These are phyloP conservation scores for Hura crepitans DNA, from an alignment of 441 rosid genomes.

Conservation along the genomic window DNA sequence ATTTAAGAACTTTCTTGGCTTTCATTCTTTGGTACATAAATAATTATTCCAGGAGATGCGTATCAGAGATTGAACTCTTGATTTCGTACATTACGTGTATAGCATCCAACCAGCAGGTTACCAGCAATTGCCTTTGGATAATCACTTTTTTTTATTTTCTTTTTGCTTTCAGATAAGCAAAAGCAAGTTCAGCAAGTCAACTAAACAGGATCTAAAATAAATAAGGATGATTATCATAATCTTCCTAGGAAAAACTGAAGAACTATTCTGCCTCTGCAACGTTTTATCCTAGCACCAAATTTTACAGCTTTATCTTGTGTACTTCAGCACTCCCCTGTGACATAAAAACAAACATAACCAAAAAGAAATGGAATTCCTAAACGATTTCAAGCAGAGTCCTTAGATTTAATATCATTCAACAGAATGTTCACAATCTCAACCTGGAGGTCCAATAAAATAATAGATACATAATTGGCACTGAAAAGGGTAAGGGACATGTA, in stretches of 20 bases:
- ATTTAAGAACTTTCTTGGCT: neutral
- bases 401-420: conserved; percentile 39
- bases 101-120: too few species aligned
- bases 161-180: neutral
- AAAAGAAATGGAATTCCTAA: too few species aligned
- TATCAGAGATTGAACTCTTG: too few species aligned
- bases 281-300: neutral
- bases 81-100: too few species aligned
- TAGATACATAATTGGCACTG: neutral
- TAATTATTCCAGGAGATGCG: too few species aligned
- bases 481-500: neutral
- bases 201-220: neutral
- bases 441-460: neutral
- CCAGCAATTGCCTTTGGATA: too few species aligned
- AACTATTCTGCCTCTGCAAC: neutral
- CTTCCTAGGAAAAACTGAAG: neutral
- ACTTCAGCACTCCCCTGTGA: neutral
- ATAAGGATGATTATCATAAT: neutral
- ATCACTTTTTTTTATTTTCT: too few species aligned
- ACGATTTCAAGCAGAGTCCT: neutral
- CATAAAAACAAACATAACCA: neutral
- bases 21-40: too few species aligned
- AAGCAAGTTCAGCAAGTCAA: neutral
- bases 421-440: conserved; percentile 30
- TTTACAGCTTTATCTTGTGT: neutral